Evolutionary conservation across 257 asterid species (phyloP).

Genomic region (Capsicum chinense): DNA sequence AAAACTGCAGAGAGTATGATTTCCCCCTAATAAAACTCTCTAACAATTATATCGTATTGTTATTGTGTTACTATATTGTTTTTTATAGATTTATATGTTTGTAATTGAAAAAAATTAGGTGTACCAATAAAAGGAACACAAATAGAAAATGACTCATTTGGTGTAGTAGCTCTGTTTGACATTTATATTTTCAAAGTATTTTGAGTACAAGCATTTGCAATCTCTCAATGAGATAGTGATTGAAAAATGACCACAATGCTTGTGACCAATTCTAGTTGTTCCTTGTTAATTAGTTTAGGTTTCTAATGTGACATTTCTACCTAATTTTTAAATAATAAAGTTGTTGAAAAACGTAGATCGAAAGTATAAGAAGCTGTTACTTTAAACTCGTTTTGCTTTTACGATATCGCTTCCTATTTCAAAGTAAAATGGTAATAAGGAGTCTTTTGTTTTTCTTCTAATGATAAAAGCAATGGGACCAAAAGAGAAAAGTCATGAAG

Average conservation of each 20-base stretch:
- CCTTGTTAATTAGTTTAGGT: background rate
- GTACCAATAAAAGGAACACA: background rate
- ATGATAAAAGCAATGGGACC: constrained; percentile 42
- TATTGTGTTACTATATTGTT: no score
- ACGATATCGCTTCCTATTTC: background rate
- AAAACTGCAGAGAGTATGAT: no score
- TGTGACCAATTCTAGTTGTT: background rate
- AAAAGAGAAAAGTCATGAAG: constrained; percentile 46
- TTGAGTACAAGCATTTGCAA: constrained; percentile 30
- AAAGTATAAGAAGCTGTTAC: background rate
- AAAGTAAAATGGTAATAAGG: background rate
- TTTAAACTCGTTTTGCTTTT: background rate
- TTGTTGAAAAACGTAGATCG: background rate
- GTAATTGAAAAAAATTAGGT: background rate
- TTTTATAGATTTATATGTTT: no score
- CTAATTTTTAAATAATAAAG: background rate
- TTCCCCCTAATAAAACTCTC: no score
- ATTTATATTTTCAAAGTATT: background rate
- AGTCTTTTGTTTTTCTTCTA: background rate
- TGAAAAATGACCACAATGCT: background rate
- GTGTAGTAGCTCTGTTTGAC: background rate
- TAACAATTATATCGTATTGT: no score
- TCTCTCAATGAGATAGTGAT: background rate
- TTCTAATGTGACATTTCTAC: background rate
- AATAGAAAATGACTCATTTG: background rate